These are phyloP conservation scores for Singerocomus inundabilis DNA, from an alignment of 1,284 basidiomycete species.

Conservation along the genomic window DNA sequence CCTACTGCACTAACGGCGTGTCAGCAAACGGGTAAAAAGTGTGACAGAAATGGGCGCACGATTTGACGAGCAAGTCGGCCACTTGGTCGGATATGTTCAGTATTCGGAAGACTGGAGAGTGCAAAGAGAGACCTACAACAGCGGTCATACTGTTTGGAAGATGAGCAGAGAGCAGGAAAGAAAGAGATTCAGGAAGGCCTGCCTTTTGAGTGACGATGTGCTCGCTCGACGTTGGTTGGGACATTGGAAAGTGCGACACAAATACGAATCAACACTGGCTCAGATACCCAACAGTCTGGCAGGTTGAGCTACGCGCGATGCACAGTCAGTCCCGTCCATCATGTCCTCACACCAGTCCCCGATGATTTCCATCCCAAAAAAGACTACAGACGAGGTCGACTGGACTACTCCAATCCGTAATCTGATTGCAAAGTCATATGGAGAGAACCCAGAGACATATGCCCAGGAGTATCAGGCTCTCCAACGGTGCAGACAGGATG, in stretches of 20 bases:
- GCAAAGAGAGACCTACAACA: slow-evolving; percentile 65
- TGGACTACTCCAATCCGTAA: slow-evolving; percentile 87
- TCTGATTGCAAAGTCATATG: slow-evolving; percentile 90
- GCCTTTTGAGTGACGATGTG: slow-evolving; percentile 87
- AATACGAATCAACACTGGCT: slow-evolving; percentile 26
- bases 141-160: slow-evolving; percentile 73
- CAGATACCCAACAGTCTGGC: neutral
- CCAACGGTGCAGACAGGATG: slow-evolving; percentile 92
- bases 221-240: slow-evolving; percentile 76
- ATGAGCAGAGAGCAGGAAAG: slow-evolving; percentile 9
- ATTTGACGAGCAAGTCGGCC: slow-evolving; percentile 77
- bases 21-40: slow-evolving; percentile 11
- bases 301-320: neutral
- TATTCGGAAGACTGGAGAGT: neutral
- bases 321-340: slow-evolving; percentile 6
- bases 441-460: slow-evolving; percentile 89
- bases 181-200: slow-evolving; percentile 18
- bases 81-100: slow-evolving; percentile 42
- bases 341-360: slow-evolving; percentile 76
- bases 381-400: slow-evolving; percentile 83
- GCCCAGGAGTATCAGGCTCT: slow-evolving; percentile 80
- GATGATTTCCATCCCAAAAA: slow-evolving; percentile 81
- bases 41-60: slow-evolving; percentile 45
- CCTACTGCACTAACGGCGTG: slow-evolving; percentile 77
- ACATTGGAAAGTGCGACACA: slow-evolving; percentile 41